A percentile compares a stretch with the other conserved stretches of the same genome.
These are phyloP conservation scores for Dictyostelium capitatum DNA, from an alignment of 78 protist species.

Conservation along the genomic window DNA sequence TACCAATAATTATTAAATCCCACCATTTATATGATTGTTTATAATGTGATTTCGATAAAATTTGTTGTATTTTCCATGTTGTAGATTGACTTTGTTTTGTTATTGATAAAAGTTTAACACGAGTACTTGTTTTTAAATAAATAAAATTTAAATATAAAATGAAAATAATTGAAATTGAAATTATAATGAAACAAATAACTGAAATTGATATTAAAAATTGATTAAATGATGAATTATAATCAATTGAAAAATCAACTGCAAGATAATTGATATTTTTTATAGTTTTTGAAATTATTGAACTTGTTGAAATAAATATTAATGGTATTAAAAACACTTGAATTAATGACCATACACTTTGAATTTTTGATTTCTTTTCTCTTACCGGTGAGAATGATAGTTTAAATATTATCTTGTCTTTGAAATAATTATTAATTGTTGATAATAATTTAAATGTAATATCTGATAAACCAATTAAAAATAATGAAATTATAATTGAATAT, in stretches of 20 bases:
- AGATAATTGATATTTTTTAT: neutral
- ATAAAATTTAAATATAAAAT: neutral
- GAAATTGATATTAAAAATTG: neutral
- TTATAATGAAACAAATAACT: neutral
- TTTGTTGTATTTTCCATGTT: too few relatives aligned
- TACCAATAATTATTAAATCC: neutral
- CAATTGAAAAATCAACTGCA: neutral
- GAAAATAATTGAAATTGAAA: neutral
- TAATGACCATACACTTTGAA: neutral
- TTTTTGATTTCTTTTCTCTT: slow-evolving; percentile 1
- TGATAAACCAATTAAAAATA: neutral
- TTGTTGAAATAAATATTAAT: neutral
- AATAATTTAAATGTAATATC: neutral
- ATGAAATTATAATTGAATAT: neutral
- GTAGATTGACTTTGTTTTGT: too few relatives aligned
- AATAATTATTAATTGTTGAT: too few relatives aligned
- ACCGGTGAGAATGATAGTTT: too few relatives aligned
- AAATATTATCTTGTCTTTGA: too few relatives aligned
- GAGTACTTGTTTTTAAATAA: too few relatives aligned
- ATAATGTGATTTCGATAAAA: too few relatives aligned
- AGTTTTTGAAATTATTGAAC: neutral
- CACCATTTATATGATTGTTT: neutral
- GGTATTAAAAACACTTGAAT: neutral
- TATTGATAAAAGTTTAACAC: too few relatives aligned
- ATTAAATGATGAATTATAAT: neutral